Percentiles rank a stretch among this genome's conserved stretches.
phyloP scores from a whole-genome alignment of 1,284 basidiomycete species.

The Gymnopus androsaceus region DNA sequence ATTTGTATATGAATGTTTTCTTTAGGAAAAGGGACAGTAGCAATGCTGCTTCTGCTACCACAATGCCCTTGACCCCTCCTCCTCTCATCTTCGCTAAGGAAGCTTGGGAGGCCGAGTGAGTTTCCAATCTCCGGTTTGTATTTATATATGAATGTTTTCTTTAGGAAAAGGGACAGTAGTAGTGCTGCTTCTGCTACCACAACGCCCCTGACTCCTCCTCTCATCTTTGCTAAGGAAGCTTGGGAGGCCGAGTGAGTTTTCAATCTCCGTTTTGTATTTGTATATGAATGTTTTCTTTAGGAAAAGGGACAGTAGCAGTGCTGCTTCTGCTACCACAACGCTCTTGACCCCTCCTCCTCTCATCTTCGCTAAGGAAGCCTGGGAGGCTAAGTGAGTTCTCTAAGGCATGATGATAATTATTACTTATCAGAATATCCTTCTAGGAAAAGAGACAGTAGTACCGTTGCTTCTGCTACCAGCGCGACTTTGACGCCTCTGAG shows the following conservation, averaged over 20 bases:
- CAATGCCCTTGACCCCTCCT: background rate
- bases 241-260: background rate
- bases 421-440: no score
- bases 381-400: background rate
- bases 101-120: conserved; percentile 1
- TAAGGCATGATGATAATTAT: no score
- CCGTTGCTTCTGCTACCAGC: background rate
- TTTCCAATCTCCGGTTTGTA: no score
- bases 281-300: no score
- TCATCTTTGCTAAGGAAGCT: background rate
- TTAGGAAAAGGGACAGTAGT: no score
- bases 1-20: no score
- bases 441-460: no score
- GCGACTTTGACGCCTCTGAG: background rate
- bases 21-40: no score
- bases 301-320: background rate
- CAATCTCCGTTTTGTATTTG: no score
- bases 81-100: background rate
- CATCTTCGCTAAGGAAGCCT: background rate
- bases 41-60: no score
- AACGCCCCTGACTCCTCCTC: background rate
- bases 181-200: background rate
- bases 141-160: no score
- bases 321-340: background rate
- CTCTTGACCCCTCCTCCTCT: background rate